These are phyloP conservation scores for Vararia minispora DNA, from an alignment of 768 basidiomycete genomes.

Conservation along the genomic window DNA sequence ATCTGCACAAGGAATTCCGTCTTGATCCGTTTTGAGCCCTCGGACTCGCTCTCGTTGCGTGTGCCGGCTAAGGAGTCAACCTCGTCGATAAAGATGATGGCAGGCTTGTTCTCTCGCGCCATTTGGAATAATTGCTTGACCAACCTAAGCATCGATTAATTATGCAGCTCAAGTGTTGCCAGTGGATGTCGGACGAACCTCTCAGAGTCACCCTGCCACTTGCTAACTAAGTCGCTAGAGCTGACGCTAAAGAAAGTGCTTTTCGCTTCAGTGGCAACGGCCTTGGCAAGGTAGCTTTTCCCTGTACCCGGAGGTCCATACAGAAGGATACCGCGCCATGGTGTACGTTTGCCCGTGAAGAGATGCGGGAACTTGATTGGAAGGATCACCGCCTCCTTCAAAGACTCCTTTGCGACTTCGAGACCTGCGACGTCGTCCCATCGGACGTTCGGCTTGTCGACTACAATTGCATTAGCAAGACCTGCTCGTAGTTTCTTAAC, in stretches of 20 bases:
- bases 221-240: conserved; percentile 91
- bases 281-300: conserved; percentile 94
- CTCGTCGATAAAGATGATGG: conserved; percentile 99
- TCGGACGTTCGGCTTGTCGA: conserved; percentile 89
- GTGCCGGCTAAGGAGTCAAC: conserved; percentile 94
- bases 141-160: conserved; percentile 36
- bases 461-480: conserved; percentile 76
- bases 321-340: conserved; percentile 91
- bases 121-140: conserved; percentile 95
- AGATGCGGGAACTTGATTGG: conserved; percentile 99
- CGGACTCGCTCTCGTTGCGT: conserved; percentile 93
- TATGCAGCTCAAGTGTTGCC: not conserved
- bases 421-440: conserved; percentile 99
- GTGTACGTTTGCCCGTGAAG: conserved; percentile 96
- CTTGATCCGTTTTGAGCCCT: conserved; percentile 94
- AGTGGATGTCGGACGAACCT: conserved; percentile 38
- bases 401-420: conserved; percentile 86
- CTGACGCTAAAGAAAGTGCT: conserved; percentile 98
- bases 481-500: conserved; percentile 94
- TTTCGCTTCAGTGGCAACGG: conserved; percentile 98
- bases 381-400: conserved; percentile 98
- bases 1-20: conserved; percentile 97
- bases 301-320: conserved; percentile 99
- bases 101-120: conserved; percentile 91
- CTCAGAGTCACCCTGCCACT: conserved; percentile 99